A percentile compares a stretch with the other conserved stretches of the same genome.
phyloP scores from a whole-genome alignment of 2,329 filamentous ascomycete species.

The Acephala macrosclerotiorum region DNA sequence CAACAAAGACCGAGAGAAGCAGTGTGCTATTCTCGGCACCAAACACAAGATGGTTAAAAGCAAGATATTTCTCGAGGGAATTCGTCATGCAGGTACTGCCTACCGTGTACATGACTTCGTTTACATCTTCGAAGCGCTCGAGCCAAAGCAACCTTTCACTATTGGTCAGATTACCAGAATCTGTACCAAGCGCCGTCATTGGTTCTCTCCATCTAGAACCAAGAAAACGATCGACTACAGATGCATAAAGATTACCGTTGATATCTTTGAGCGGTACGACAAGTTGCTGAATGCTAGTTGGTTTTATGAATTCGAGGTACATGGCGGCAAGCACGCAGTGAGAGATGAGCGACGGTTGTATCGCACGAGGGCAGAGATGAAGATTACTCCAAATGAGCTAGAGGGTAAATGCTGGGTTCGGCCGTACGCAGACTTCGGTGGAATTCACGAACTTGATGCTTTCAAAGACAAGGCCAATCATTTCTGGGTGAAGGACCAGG shows the following conservation, averaged over 20 bases:
- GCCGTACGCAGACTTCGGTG: constrained; percentile 7
- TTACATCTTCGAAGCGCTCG: constrained; percentile 16
- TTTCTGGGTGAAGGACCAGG: constrained; percentile 31
- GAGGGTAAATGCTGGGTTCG: constrained; percentile 32
- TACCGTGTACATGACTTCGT: constrained; percentile 30
- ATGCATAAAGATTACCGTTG: background rate
- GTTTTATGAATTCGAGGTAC: background rate
- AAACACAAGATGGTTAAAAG: background rate
- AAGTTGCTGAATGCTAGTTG: background rate
- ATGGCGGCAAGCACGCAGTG: background rate
- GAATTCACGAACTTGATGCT: constrained; percentile 25
- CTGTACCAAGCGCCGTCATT: background rate
- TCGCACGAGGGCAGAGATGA: background rate
- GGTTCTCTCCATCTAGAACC: background rate
- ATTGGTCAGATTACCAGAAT: constrained; percentile 28
- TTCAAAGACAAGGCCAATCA: constrained; percentile 31
- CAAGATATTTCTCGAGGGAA: background rate
- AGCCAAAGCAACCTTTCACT: constrained; percentile 7
- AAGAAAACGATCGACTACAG: background rate
- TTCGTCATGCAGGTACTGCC: background rate
- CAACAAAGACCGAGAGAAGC: background rate
- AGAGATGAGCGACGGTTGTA: constrained; percentile 31
- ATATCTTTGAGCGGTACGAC: constrained; percentile 24
- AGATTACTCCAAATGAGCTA: constrained; percentile 5
- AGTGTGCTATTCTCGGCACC: background rate